A percentile compares a stretch with the other conserved stretches of the same genome.
Conservation (phyloP, 805 yeast genomes). For the Kuraishia ogatae region DNA sequence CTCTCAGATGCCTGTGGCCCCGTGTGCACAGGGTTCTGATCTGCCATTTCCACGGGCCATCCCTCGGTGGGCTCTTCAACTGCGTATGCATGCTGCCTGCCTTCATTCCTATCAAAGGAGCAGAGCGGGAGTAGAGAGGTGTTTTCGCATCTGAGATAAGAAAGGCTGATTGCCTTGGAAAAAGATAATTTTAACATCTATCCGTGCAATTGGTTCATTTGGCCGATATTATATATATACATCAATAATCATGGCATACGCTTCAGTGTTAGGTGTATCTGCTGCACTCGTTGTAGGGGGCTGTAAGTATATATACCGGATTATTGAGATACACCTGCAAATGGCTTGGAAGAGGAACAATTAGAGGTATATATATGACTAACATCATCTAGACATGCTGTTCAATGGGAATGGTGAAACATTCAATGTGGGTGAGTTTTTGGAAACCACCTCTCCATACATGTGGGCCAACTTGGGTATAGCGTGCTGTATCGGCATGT, state of each 20-base stretch:
- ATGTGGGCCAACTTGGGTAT: slow-evolving; percentile 96
- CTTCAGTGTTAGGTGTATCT: slow-evolving; percentile 17
- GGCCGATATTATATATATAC: background rate
- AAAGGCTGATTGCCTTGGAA: background rate
- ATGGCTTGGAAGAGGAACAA: no score
- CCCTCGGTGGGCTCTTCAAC: background rate
- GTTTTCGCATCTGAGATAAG: background rate
- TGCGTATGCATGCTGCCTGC: background rate
- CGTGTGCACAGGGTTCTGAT: background rate
- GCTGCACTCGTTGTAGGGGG: slow-evolving; percentile 27
- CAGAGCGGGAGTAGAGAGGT: background rate
- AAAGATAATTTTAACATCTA: background rate
- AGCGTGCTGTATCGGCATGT: slow-evolving; percentile 82
- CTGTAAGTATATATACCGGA: slow-evolving; percentile 18
- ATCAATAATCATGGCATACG: slow-evolving; percentile 10
- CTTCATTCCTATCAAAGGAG: background rate
- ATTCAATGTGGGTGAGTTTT: slow-evolving; percentile 85
- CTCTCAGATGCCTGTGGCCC: no score
- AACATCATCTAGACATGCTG: slow-evolving; percentile 36
- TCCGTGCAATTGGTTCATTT: background rate
- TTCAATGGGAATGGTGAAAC: slow-evolving; percentile 90
- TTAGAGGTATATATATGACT: background rate
- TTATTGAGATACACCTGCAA: background rate
- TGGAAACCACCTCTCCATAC: slow-evolving; percentile 83
- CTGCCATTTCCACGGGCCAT: background rate